Conservation (phyloP, 2,329 filamentous ascomycete species). For the Hymenoscyphus fraxineus region DNA sequence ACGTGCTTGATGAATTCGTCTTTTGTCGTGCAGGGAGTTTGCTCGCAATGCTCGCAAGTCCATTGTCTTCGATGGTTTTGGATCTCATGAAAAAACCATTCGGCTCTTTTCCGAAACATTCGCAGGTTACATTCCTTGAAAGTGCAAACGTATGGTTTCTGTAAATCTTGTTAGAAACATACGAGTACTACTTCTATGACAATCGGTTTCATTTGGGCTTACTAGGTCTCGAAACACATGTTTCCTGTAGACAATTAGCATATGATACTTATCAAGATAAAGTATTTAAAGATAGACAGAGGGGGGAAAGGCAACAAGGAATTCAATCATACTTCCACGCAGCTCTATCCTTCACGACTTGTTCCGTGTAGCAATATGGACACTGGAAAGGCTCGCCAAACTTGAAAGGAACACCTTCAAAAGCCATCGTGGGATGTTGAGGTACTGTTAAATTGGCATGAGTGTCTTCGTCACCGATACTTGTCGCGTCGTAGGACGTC, state of each 20-base stretch:
- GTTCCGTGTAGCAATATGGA: constrained; percentile 26
- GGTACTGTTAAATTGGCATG: constrained; percentile 19
- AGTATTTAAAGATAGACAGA: neutral
- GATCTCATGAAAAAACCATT: constrained; percentile 36
- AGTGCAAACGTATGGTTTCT: constrained; percentile 37
- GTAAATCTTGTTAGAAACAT: neutral
- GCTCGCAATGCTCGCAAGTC: constrained; percentile 26
- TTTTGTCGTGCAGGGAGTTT: constrained; percentile 12
- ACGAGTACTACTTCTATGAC: neutral
- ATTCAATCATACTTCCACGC: constrained; percentile 24
- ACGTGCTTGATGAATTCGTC: constrained; percentile 19
- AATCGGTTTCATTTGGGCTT: neutral
- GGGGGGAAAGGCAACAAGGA: neutral
- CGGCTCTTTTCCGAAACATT: constrained; percentile 31
- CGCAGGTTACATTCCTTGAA: constrained; percentile 32
- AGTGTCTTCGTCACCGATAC: constrained; percentile 8
- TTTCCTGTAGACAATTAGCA: constrained; percentile 18
- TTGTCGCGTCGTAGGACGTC: constrained; percentile 27
- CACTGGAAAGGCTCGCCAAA: constrained; percentile 27
- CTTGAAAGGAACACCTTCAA: constrained; percentile 24
- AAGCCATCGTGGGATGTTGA: constrained; percentile 21
- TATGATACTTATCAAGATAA: neutral
- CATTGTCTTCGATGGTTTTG: constrained; percentile 32
- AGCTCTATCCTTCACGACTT: constrained; percentile 18
- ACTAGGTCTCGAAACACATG: constrained; percentile 35